These are phyloP conservation scores for Mucor plumbeus DNA, from an alignment of 371 early-diverging fungal species.

Conservation along the genomic window DNA sequence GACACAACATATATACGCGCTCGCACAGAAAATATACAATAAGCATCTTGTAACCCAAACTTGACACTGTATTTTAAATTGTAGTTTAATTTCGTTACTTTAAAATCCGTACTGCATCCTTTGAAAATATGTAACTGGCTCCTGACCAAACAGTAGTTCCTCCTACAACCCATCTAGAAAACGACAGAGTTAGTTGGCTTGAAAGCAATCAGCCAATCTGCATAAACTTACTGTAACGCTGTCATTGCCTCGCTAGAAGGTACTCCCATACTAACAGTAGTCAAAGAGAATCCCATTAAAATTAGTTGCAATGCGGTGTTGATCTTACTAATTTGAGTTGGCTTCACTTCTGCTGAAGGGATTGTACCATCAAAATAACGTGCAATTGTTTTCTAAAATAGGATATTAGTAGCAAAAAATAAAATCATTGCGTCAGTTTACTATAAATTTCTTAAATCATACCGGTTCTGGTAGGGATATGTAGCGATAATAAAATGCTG, in stretches of 20 bases:
- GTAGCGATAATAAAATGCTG: conserved; percentile 87
- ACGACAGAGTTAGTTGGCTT: background rate
- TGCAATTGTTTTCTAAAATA: conserved; percentile 72
- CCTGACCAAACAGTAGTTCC: conserved; percentile 85
- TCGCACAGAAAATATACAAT: background rate
- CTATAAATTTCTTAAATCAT: background rate
- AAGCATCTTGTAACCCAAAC: too few relatives aligned
- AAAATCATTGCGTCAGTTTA: too few relatives aligned
- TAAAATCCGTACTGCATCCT: conserved; percentile 75
- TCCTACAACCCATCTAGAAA: conserved; percentile 68
- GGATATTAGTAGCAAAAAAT: background rate
- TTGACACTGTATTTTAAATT: too few relatives aligned
- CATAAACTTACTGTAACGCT: conserved; percentile 44
- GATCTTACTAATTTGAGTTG: conserved; percentile 87
- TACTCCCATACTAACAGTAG: conserved; percentile 42
- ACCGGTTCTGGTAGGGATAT: conserved; percentile 89
- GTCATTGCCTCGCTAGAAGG: conserved; percentile 45
- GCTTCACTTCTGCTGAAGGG: conserved; percentile 90
- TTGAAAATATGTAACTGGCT: conserved; percentile 76
- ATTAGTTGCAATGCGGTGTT: conserved; percentile 91
- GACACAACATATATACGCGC: background rate
- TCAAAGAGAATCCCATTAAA: conserved; percentile 80
- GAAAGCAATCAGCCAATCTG: background rate
- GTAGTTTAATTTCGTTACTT: conserved; percentile 17
- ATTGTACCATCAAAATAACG: conserved; percentile 91